These are phyloP conservation scores for Tylopilus felleus DNA, from an alignment of 768 basidiomycete genomes.

Conservation along the genomic window DNA sequence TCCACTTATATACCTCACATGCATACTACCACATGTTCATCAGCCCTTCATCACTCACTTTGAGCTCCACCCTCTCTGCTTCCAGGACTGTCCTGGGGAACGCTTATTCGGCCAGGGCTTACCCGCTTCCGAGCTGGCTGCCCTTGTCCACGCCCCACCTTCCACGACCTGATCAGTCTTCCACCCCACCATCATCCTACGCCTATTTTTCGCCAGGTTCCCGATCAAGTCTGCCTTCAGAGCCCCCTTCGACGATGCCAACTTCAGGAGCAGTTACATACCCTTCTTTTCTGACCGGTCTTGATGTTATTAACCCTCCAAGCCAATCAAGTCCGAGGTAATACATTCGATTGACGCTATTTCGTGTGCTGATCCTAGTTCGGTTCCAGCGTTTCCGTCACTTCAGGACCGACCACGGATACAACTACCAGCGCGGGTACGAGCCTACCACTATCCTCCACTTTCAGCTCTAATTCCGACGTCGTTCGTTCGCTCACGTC, in stretches of 20 bases:
- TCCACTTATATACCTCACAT: constrained; percentile 24
- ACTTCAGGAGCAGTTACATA: neutral
- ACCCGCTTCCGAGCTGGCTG: constrained; percentile 13
- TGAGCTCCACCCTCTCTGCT: constrained; percentile 15
- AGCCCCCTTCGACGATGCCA: constrained; percentile 2
- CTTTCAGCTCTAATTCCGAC: constrained; percentile 18
- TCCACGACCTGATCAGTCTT: constrained; percentile 7
- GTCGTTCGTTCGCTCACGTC: constrained; percentile 3
- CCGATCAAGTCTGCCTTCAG: constrained; percentile 1
- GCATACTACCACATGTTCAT: constrained; percentile 29
- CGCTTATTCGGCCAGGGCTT: constrained; percentile 3
- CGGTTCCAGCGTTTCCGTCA: neutral
- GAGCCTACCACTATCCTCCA: constrained; percentile 9
- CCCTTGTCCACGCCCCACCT: constrained; percentile 18
- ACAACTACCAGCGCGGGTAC: constrained; percentile 17
- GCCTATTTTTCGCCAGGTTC: neutral
- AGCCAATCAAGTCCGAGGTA: constrained; percentile 13
- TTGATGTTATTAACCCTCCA: neutral
- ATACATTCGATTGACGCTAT: neutral
- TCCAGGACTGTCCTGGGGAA: constrained; percentile 7
- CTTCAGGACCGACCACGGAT: neutral
- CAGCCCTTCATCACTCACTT: constrained; percentile 15
- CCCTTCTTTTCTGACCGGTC: neutral
- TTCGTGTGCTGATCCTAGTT: constrained; percentile 3
- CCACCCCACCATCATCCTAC: neutral